A percentile compares a stretch with the other conserved stretches of the same genome.
These are phyloP conservation scores for Coemansia sp. DNA, from an alignment of 192 early-diverging fungal genomes.

Conservation along the genomic window DNA sequence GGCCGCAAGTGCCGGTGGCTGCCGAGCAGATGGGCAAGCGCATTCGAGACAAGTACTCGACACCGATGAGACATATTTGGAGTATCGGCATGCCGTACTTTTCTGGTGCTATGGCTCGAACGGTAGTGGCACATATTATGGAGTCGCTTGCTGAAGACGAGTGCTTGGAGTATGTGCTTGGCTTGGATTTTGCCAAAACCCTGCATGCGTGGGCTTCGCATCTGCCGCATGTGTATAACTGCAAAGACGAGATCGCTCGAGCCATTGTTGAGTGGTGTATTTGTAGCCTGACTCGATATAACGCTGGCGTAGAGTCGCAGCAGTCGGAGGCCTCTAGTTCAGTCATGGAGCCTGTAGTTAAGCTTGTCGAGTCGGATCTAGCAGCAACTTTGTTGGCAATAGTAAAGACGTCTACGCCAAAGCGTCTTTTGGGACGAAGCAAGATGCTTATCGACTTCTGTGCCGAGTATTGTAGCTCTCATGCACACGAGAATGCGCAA, in stretches of 20 bases:
- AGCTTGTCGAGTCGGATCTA: constrained; percentile 32
- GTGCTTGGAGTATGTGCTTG: constrained; percentile 32
- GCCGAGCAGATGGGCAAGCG: constrained; percentile 25
- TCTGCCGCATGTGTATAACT: constrained; percentile 34
- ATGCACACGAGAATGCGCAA: constrained; percentile 38
- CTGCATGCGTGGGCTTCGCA: constrained; percentile 46
- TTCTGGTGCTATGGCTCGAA: constrained; percentile 34
- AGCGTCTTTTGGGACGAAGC: constrained; percentile 13
- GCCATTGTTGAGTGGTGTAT: constrained; percentile 37
- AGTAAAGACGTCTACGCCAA: constrained; percentile 23
- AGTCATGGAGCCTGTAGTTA: constrained; percentile 5
- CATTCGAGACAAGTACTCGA: constrained; percentile 47
- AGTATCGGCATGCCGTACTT: constrained; percentile 38
- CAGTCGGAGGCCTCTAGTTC: constrained; percentile 18
- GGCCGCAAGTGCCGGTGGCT: constrained; percentile 25
- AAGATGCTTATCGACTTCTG: constrained; percentile 36
- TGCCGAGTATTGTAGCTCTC: constrained; percentile 31
- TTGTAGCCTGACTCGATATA: constrained; percentile 15
- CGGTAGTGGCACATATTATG: constrained; percentile 33
- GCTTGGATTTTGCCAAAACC: constrained; percentile 40
- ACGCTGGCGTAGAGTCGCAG: constrained; percentile 30
- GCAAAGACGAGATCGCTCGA: constrained; percentile 24
- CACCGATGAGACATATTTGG: constrained; percentile 48
- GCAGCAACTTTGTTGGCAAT: constrained; percentile 26
- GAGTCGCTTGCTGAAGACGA: constrained; percentile 31